Evolutionary conservation across 805 yeast genomes (phyloP).

Genomic region (Phaffomyces antillensis): DNA sequence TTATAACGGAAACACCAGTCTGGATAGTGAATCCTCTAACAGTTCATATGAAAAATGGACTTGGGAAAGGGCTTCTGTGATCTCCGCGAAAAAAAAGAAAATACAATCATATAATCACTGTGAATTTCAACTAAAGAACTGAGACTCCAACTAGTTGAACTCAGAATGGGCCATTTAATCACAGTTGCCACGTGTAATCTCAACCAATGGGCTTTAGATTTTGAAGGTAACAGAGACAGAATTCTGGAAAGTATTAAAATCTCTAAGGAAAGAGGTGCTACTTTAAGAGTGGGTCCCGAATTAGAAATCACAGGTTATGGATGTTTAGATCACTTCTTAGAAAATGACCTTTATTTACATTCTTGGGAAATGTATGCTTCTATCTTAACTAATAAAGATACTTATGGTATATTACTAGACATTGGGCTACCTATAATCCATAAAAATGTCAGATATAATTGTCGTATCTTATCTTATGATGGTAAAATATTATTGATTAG

Average conservation of each 20-base stretch:
- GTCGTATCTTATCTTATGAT: constrained; percentile 77
- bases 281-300: constrained; percentile 93
- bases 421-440: constrained; percentile 93
- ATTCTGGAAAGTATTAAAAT: constrained; percentile 70
- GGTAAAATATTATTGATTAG: constrained; percentile 77
- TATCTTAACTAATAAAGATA: constrained; percentile 58
- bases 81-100: no score
- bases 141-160: not conserved
- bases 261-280: constrained; percentile 74
- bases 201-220: constrained; percentile 98
- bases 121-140: not conserved
- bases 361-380: constrained; percentile 92
- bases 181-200: constrained; percentile 91
- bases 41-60: no score
- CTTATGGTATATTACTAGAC: constrained; percentile 75
- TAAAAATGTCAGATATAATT: constrained; percentile 83
- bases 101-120: not conserved
- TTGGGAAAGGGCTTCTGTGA: no score
- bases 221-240: constrained; percentile 93
- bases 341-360: constrained; percentile 80
- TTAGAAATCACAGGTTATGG: constrained; percentile 93
- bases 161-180: constrained; percentile 71
- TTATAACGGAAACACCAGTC: no score
- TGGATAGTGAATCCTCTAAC: not conserved
- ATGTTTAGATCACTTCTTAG: constrained; percentile 89